Evolutionary conservation across 2,329 filamentous ascomycete genomes (phyloP).

Genomic region (Alternaria brassicae): DNA sequence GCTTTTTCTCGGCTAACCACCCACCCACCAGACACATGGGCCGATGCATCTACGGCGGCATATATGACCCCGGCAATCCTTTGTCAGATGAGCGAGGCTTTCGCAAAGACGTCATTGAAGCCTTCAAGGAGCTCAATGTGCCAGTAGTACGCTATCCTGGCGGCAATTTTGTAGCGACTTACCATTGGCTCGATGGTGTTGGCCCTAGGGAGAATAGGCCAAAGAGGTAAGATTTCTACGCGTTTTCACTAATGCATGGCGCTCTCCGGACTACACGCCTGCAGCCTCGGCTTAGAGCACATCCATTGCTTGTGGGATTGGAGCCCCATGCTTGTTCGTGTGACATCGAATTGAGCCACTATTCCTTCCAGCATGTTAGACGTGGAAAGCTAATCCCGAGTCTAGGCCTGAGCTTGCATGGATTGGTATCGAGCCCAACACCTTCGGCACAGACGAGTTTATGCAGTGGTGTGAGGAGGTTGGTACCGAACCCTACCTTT

Average conservation of each 20-base stretch:
- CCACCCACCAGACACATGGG: conserved; percentile 74
- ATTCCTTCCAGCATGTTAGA: neutral
- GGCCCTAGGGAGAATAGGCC: conserved; percentile 75
- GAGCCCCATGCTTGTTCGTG: neutral
- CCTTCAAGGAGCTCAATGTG: conserved; percentile 74
- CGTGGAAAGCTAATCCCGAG: conserved; percentile 6
- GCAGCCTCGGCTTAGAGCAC: neutral
- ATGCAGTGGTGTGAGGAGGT: conserved; percentile 79
- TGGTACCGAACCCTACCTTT: conserved; percentile 78
- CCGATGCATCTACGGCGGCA: conserved; percentile 84
- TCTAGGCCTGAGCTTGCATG: conserved; percentile 76
- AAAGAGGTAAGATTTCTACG: conserved; percentile 49
- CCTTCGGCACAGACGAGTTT: conserved; percentile 87
- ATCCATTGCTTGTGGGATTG: neutral
- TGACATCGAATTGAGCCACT: neutral
- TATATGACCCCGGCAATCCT: conserved; percentile 78
- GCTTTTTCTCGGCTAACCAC: conserved; percentile 29
- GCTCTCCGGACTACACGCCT: neutral
- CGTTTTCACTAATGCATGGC: neutral
- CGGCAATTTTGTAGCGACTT: conserved; percentile 84
- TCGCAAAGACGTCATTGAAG: conserved; percentile 77
- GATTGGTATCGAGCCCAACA: conserved; percentile 77
- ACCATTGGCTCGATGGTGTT: conserved; percentile 84
- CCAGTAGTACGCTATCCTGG: conserved; percentile 83
- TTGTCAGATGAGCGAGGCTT: conserved; percentile 79